Percentiles rank a stretch among this genome's conserved stretches.
These are phyloP conservation scores for Phytophthora crassamura DNA, from an alignment of 352 stramenopile species.

Conservation along the genomic window DNA sequence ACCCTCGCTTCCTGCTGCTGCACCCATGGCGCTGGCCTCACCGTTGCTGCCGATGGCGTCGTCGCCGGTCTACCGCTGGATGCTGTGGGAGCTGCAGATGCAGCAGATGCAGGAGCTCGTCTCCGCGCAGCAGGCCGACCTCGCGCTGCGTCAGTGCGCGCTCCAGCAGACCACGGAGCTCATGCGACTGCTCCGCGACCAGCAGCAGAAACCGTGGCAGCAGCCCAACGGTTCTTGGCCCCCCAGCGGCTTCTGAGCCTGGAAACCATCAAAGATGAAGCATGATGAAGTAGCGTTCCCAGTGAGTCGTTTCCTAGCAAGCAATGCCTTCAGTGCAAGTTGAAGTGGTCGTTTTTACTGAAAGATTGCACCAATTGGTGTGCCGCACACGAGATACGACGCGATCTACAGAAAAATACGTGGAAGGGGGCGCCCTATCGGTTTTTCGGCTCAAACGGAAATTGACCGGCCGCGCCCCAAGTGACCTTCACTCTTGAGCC, in stretches of 20 bases:
- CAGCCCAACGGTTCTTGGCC: neutral
- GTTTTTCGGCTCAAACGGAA: conserved; percentile 24
- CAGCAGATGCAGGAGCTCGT: conserved; percentile 27
- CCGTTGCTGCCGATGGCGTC: conserved; percentile 8
- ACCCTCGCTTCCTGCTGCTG: neutral
- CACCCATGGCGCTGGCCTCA: neutral
- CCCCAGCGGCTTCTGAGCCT: too few species aligned
- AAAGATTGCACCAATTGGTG: conserved; percentile 11
- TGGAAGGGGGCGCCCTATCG: conserved; percentile 6
- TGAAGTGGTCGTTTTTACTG: conserved; percentile 2
- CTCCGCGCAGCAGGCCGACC: conserved; percentile 26
- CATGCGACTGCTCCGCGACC: conserved; percentile 24
- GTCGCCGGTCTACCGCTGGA: conserved; percentile 20
- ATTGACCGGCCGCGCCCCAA: conserved; percentile 18
- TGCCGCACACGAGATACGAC: conserved; percentile 12
- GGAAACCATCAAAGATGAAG: too few species aligned
- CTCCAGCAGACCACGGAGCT: conserved; percentile 28
- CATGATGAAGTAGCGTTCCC: neutral
- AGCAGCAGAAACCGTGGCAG: conserved; percentile 15
- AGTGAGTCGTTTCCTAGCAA: too few species aligned
- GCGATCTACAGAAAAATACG: conserved; percentile 36
- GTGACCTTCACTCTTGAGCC: neutral
- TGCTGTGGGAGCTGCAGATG: conserved; percentile 29
- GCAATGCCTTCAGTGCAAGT: neutral
- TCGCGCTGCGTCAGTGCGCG: conserved; percentile 20